Conservation (phyloP, 1,284 basidiomycete species). For the Hypsizygus ulmarius region DNA sequence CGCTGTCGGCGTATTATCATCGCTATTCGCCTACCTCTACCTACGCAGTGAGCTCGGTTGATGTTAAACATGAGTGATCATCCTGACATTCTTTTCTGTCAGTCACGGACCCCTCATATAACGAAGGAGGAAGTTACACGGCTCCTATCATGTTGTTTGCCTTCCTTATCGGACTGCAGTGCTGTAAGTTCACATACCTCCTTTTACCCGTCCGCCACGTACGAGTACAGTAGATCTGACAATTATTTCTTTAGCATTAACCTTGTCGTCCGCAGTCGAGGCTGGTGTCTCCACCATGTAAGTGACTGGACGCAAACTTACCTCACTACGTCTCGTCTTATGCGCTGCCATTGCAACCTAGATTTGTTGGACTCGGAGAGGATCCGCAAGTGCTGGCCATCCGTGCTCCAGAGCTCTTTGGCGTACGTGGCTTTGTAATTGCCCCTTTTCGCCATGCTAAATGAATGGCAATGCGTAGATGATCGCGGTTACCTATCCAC, state of each 20-base stretch:
- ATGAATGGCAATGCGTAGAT: slow-evolving; percentile 36
- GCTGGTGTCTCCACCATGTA: slow-evolving; percentile 84
- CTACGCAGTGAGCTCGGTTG: slow-evolving; percentile 54
- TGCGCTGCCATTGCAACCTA: slow-evolving; percentile 22
- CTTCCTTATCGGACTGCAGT: slow-evolving; percentile 75
- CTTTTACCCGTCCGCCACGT: too few relatives aligned
- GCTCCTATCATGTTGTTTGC: slow-evolving; percentile 77
- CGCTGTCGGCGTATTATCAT: slow-evolving; percentile 72
- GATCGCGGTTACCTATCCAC: slow-evolving; percentile 59
- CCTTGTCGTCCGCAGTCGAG: slow-evolving; percentile 68
- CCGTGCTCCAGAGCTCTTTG: slow-evolving; percentile 71
- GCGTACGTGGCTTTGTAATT: slow-evolving; percentile 36
- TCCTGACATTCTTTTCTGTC: slow-evolving; percentile 6
- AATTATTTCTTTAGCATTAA: slow-evolving; percentile 46
- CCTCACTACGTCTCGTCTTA: not conserved
- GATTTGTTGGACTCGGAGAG: slow-evolving; percentile 82
- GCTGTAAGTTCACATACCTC: slow-evolving; percentile 47
- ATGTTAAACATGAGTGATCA: not conserved
- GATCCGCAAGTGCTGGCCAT: slow-evolving; percentile 75
- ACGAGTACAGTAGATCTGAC: slow-evolving; percentile 6
- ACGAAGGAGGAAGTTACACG: slow-evolving; percentile 71
- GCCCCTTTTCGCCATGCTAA: not conserved
- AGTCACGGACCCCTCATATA: slow-evolving; percentile 76
- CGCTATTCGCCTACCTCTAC: slow-evolving; percentile 82
- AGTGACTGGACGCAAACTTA: slow-evolving; percentile 20